Evolutionary conservation across 257 asterid species (phyloP), one percentile per base, ranked within the genome.

Genomic region (Henckelia pumila): DNA sequence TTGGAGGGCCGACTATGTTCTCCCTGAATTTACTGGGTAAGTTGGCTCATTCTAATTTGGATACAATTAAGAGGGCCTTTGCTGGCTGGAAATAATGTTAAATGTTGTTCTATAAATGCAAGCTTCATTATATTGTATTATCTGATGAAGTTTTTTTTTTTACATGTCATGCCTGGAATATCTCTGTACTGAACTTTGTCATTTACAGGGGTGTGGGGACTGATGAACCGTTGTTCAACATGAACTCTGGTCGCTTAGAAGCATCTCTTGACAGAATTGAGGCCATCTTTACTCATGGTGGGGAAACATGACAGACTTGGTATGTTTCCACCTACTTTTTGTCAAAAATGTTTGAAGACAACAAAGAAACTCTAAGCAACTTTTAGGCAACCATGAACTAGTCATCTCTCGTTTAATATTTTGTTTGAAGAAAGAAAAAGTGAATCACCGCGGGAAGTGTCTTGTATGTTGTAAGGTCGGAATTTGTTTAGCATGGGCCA

Each of bases 191-290:
- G 58, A 66, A 30, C 49, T 56, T 74, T 74, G 61, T 58, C 52
- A 47, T 70, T 49, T 44, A 50, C 90, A 94, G 99, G 82, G 88
- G 85, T 40, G 21, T 93, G 69, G 99, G 99, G 29, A 72, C 79
- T 47, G 97, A 82, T 56, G 96, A 91, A 77, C 86, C 96, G 2
- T 70, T 93, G 74, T 90, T 93, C 72, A 88, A 93, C 84, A 82
- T 91, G 97, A 79, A 88, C 28, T 90, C 99, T 67, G 99, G 99
- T 67, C 82, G 85, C 69, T 75, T 93, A 61, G 83, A 90, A 72
- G 96, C 97, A 55, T 90, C 99, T 3, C 95, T 93, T 44, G 99
- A 91, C 78, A 82, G 99, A 83, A 74, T 93, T 10, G 99, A 93
- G 86, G 92, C 95, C 63, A 84, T 93, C 61, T 89, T 90, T 52